Conservation (phyloP, 169 alveolate species). For the Cryptosporidium canis region DNA sequence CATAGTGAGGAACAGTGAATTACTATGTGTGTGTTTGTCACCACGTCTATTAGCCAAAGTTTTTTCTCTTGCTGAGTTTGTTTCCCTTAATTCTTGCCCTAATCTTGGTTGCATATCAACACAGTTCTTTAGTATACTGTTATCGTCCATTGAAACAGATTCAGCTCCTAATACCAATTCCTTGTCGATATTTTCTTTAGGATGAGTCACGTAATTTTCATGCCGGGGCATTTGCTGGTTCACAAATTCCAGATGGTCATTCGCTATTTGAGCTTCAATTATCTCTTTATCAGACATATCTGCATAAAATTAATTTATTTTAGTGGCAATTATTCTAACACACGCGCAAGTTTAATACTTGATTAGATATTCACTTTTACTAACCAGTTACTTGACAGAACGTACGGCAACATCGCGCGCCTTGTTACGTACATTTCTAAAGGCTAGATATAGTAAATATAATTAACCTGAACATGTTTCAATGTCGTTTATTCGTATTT, state of each 20-base stretch:
- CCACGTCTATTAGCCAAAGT: background rate
- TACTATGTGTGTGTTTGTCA: background rate
- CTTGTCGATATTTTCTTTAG: background rate
- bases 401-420: constrained; percentile 40
- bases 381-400: constrained; percentile 51
- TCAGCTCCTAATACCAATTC: background rate
- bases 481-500: no score
- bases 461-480: no score
- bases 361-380: background rate
- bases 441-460: constrained; percentile 8
- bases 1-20: constrained; percentile 18
- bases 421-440: constrained; percentile 22
- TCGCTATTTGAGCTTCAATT: background rate
- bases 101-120: background rate
- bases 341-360: constrained; percentile 8
- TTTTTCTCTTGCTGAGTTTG: background rate
- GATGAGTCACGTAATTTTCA: background rate
- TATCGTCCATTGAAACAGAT: background rate
- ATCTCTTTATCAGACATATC: background rate
- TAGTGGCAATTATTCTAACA: background rate
- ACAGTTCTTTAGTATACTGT: background rate
- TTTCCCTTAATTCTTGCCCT: background rate
- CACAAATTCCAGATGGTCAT: background rate
- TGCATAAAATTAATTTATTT: background rate
- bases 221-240: background rate